Percentiles rank a stretch among this genome's conserved stretches.
Evolutionary conservation across 768 basidiomycete genomes (phyloP).

Genomic region (Xanthoconium stramineum): DNA sequence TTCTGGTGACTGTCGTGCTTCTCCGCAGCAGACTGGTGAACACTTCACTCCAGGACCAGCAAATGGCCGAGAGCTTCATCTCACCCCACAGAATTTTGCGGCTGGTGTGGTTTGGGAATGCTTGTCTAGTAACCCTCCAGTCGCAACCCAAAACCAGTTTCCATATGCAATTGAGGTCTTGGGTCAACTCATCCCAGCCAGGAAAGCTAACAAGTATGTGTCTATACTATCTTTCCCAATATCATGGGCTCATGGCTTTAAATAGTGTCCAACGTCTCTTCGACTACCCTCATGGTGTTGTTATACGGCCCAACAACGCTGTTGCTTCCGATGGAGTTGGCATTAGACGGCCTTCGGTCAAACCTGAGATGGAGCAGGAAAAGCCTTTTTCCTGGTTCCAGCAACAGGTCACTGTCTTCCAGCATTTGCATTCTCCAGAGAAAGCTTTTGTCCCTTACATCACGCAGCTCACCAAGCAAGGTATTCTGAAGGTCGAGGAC

Average conservation of each 20-base stretch:
- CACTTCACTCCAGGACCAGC: slow-evolving; percentile 77
- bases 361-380: slow-evolving; percentile 73
- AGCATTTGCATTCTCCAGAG: slow-evolving; percentile 85
- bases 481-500: slow-evolving; percentile 93
- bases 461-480: slow-evolving; percentile 95
- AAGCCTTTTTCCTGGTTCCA: slow-evolving; percentile 80
- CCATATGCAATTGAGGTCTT: slow-evolving; percentile 78
- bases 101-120: slow-evolving; percentile 85
- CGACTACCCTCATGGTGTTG: slow-evolving; percentile 76
- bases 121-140: slow-evolving; percentile 73
- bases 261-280: too few species aligned
- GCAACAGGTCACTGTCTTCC: slow-evolving; percentile 95
- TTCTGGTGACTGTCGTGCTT: slow-evolving; percentile 88
- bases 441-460: slow-evolving; percentile 96
- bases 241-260: too few species aligned
- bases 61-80: slow-evolving; percentile 84
- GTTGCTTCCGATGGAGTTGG: slow-evolving; percentile 35
- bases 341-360: slow-evolving; percentile 47
- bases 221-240: slow-evolving; percentile 36
- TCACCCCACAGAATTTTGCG: slow-evolving; percentile 75
- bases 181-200: slow-evolving; percentile 63
- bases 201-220: slow-evolving; percentile 81
- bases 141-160: slow-evolving; percentile 78
- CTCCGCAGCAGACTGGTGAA: slow-evolving; percentile 81
- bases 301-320: slow-evolving; percentile 44